Base-by-base conservation (phyloP, 2,329 filamentous ascomycete species). In the Salinomyces thailandicus region DNA sequence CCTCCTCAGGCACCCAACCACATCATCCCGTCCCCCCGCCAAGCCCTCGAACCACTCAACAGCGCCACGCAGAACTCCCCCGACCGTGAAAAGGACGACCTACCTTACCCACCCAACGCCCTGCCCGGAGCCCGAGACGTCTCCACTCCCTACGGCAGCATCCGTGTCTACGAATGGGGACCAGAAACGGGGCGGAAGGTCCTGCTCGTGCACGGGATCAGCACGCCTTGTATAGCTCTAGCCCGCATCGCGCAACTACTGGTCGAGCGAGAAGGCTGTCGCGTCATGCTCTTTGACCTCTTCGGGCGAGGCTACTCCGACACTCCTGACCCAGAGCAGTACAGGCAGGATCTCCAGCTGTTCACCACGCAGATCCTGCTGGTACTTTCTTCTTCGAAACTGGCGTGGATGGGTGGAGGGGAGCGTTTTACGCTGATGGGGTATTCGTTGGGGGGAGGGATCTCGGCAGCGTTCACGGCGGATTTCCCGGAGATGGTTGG, bases 111-210 rank as follows among this genome's bases (percentile, higher is more conserved):
- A 1, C 75, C 75, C 3, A 71, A 85, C 57, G 71, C 72, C 12
- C 69, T 87, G 11, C 81, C 81, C 0, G 79, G 82, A 5, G 73
- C 65, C 0, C 71, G 82, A 39, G 75, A 85, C 54, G 75, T 91
- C 12, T 54, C 65, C 9, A 80, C 76, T 3, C 75, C 78, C 3
- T 86, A 84, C 53, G 84, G 85, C 12, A 73, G 64, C 4, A 73
- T 84, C 43, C 67, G 79, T 31, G 77, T 84, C 3, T 89, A 85
- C 54, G 85, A 93, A 64, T 91, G 79, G 72, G 85, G 85, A 0
- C 81, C 82, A 0, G 69, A 75, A 40, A 62, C 71, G 22, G 84
- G 83, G 1, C 70, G 75, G 18, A 85, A 79, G 51, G 76, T 89
- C 1, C 62, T 93, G 11, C 63, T 93, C 17, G 62, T 93, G 12